Evolutionary conservation across 805 yeast species (phyloP), one percentile per base, ranked within the genome.

Genomic region (Yarrowia sp.): DNA sequence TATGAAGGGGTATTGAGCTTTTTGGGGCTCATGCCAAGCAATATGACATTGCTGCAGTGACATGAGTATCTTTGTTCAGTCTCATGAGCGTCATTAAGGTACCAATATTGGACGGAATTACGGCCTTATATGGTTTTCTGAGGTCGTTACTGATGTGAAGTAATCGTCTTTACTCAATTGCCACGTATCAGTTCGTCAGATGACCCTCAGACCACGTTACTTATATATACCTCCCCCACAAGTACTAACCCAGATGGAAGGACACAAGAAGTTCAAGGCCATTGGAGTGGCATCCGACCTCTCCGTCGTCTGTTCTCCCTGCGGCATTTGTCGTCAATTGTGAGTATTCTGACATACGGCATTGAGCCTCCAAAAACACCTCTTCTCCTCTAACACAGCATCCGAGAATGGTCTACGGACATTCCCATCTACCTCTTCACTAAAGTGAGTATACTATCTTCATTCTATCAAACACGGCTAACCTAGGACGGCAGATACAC

Each of bases 251-350:
- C 52, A 70, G 61, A 70, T 69, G 58, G 67, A 62, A 67, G 80
- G 79, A 43, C 66, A 67, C 65, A 72, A 66, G 28, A 66, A 59
- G 66, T 82, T 87, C 72, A 78, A 76, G 66, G 90, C 89, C 1
- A 77, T 90, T 65, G 96, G 87, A 4, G 83, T 90, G 10, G 78
- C 89, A 3, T 82, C 89, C 22, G 92, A 87, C 71, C 71, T 72
- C 1, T 81, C 81, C 1, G 75, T 76, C 9, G 82, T 86, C 32
- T 85, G 89, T 11, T 80, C 92, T 10, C 99, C 99, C 0, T 93
- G 99, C 74, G 99, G 99, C 3, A 87, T 95, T 38, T 93, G 99
- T 72, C 80, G 99, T 63, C 99, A 93, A 75, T 83, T 88, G 70
- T 73, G 67, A 64, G 75, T 71, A 43, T 24, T 17, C 43, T 3